Conservation (phyloP, 805 yeast genomes). For the Metschnikowia similis region DNA sequence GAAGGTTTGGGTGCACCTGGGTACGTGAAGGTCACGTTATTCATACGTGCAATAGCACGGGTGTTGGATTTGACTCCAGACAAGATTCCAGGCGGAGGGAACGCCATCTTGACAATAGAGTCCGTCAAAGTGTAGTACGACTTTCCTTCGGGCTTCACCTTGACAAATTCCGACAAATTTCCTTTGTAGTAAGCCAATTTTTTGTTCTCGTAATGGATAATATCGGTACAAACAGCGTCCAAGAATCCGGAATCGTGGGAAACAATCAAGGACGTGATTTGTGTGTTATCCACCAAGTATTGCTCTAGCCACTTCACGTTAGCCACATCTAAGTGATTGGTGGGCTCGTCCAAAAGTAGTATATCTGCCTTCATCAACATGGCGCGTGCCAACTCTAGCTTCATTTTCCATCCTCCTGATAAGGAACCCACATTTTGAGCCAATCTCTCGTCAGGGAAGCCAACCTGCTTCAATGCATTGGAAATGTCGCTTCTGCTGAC, state of each 20-base stretch:
- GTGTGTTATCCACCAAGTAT: constrained; percentile 73
- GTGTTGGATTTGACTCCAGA: constrained; percentile 97
- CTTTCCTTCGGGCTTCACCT: constrained; percentile 92
- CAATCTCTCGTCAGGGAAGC: constrained; percentile 87
- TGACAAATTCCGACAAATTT: constrained; percentile 87
- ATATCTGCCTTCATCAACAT: constrained; percentile 97
- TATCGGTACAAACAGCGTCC: constrained; percentile 94
- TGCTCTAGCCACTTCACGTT: constrained; percentile 94
- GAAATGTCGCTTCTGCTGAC: constrained; percentile 71
- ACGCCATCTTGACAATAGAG: constrained; percentile 90
- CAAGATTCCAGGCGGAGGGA: constrained; percentile 97
- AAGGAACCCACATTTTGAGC: constrained; percentile 88
- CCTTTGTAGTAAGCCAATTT: constrained; percentile 95
- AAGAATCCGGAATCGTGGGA: constrained; percentile 97
- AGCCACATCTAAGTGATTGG: constrained; percentile 92
- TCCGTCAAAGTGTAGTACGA: constrained; percentile 93
- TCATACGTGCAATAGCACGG: constrained; percentile 86
- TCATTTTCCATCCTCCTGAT: constrained; percentile 99
- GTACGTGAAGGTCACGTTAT: constrained; percentile 79
- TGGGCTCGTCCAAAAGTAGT: constrained; percentile 92
- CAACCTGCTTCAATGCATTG: constrained; percentile 74
- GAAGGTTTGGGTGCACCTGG: constrained; percentile 90
- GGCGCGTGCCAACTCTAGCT: constrained; percentile 96
- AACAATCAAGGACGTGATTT: constrained; percentile 90
- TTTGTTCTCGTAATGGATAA: constrained; percentile 93